Percentiles rank a stretch among this genome's conserved stretches.
Conservation (phyloP, 2,329 filamentous ascomycete genomes). For the Colletotrichum tropicicola region DNA sequence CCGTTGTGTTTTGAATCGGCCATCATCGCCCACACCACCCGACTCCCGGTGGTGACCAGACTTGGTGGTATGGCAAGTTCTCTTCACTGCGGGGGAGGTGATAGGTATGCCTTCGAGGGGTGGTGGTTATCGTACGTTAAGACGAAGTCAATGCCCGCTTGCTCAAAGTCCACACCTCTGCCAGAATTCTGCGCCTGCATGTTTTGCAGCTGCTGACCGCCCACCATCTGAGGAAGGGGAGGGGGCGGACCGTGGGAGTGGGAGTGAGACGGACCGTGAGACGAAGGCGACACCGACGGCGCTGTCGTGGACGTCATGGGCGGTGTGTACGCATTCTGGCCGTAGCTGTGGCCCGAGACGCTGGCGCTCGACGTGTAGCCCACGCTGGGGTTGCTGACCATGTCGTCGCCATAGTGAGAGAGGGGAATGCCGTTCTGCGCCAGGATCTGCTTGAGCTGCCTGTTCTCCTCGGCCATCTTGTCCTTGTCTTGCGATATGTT, state of each 20-base stretch:
- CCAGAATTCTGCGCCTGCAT: conserved; percentile 38
- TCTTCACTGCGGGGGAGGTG: conserved; percentile 67
- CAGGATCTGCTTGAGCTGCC: conserved; percentile 70
- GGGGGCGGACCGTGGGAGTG: conserved; percentile 30
- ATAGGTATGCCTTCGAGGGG: conserved; percentile 71
- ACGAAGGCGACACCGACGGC: conserved; percentile 47
- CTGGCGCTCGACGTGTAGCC: conserved; percentile 64
- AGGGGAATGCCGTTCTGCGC: conserved; percentile 60
- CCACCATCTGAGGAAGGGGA: conserved; percentile 35
- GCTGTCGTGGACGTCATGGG: conserved; percentile 54
- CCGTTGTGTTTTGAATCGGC: conserved; percentile 21
- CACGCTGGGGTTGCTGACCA: conserved; percentile 54
- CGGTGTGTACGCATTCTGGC: conserved; percentile 56
- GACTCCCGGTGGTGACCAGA: conserved; percentile 20
- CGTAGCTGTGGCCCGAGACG: conserved; percentile 69
- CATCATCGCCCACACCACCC: conserved; percentile 24
- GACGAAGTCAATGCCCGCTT: conserved; percentile 89
- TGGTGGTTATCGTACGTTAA: conserved; percentile 78
- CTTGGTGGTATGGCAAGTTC: conserved; percentile 16
- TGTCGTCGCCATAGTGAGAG: conserved; percentile 49
- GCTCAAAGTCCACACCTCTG: conserved; percentile 74
- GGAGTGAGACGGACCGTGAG: conserved; percentile 34
- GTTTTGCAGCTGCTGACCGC: conserved; percentile 41
- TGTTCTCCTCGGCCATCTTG: conserved; percentile 80
- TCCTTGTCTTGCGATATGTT: conserved; percentile 80